A percentile compares a stretch with the other conserved stretches of the same genome.
These are phyloP conservation scores for Trametes meyenii DNA, from an alignment of 768 basidiomycete genomes.

Conservation along the genomic window DNA sequence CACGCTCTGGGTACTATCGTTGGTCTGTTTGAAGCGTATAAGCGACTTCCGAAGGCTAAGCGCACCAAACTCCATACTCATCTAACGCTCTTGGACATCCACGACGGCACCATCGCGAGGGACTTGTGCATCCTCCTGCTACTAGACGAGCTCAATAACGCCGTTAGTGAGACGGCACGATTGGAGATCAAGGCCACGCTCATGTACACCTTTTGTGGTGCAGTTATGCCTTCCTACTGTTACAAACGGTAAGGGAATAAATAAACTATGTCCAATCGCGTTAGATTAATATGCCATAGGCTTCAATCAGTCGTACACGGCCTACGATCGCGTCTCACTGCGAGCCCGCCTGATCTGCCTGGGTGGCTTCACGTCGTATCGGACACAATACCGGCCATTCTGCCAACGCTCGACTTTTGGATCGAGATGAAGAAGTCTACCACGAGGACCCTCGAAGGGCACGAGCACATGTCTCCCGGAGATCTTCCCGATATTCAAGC, in stretches of 20 bases:
- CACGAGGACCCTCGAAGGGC: background rate
- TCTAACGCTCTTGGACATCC: slow-evolving; percentile 24
- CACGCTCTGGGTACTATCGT: slow-evolving; percentile 22
- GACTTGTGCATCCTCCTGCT: slow-evolving; percentile 23
- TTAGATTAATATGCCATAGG: background rate
- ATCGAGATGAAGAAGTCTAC: background rate
- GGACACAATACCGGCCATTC: background rate
- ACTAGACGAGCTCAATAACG: slow-evolving; percentile 9
- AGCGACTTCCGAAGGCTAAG: slow-evolving; percentile 4
- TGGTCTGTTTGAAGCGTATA: slow-evolving; percentile 8
- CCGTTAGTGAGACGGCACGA: slow-evolving; percentile 5
- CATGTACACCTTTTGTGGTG: slow-evolving; percentile 10
- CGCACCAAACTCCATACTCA: slow-evolving; percentile 5
- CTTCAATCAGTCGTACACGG: background rate
- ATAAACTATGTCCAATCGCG: background rate
- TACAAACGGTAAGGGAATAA: background rate
- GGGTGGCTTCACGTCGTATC: slow-evolving; percentile 2
- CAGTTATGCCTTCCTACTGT: slow-evolving; percentile 8
- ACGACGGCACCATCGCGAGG: slow-evolving; percentile 19
- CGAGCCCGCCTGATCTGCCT: background rate
- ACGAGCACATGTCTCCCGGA: background rate
- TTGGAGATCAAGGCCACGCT: slow-evolving; percentile 13
- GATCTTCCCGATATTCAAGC: background rate
- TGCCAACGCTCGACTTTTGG: slow-evolving; percentile 9
- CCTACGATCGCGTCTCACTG: background rate